Percentiles rank a stretch among this genome's conserved stretches.
Conservation (phyloP, 306 rosid genomes). For the Lathyrus aphaca region DNA sequence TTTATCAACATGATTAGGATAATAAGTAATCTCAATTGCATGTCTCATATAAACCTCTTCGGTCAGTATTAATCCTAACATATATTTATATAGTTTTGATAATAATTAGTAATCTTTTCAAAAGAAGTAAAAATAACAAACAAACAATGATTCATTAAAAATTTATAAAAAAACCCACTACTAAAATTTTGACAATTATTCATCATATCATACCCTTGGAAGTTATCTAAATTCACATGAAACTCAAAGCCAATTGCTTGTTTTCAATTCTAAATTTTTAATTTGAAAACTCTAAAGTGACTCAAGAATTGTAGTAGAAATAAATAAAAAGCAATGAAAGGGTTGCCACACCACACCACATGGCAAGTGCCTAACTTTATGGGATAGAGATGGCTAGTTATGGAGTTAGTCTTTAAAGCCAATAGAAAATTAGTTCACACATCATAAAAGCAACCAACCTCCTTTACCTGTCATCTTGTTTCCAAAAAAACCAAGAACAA, state of each 20-base stretch:
- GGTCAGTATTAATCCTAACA: no score
- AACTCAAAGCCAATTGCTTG: not conserved
- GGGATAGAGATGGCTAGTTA: slow-evolving; percentile 44
- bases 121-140: no score
- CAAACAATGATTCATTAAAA: no score
- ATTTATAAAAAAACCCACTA: no score
- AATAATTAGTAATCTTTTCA: no score
- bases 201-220: no score
- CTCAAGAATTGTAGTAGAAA: not conserved
- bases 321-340: not conserved
- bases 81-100: no score
- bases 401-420: slow-evolving; percentile 36
- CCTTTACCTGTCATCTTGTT: not conserved
- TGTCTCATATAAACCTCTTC: no score
- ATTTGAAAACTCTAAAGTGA: not conserved
- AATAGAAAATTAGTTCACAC: slow-evolving; percentile 4
- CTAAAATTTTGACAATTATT: no score
- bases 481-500: slow-evolving; percentile 30
- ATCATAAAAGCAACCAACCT: slow-evolving; percentile 35
- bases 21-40: no score
- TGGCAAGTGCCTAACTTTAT: slow-evolving; percentile 23
- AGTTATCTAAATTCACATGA: not conserved
- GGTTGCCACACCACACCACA: slow-evolving; percentile 22
- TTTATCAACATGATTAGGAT: no score
- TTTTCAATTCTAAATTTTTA: not conserved